A percentile compares a stretch with the other conserved stretches of the same genome.
phyloP scores from a whole-genome alignment of 1,139 yeast genomes.

The Blastobotrys indianensis region DNA sequence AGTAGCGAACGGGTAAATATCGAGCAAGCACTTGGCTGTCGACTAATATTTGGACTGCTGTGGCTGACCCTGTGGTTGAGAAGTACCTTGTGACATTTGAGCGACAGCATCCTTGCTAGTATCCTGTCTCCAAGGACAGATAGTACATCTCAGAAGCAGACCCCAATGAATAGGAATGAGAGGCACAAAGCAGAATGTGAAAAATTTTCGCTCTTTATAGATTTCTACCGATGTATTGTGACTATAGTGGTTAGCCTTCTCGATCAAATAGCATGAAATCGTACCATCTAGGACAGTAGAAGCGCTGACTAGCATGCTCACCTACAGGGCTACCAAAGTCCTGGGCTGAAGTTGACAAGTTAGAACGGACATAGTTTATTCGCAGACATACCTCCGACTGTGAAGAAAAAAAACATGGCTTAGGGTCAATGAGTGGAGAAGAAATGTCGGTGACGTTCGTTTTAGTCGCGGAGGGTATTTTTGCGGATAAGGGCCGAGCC shows the following conservation, averaged over 20 bases:
- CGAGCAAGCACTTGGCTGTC: no score
- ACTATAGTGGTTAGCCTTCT: slow-evolving; percentile 16
- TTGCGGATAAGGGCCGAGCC: neutral
- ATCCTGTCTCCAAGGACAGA: slow-evolving; percentile 44
- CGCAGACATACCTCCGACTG: slow-evolving; percentile 28
- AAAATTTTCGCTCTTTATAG: slow-evolving; percentile 40
- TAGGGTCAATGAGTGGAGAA: neutral
- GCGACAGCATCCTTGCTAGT: slow-evolving; percentile 35
- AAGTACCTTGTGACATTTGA: slow-evolving; percentile 25
- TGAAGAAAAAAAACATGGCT: slow-evolving; percentile 22
- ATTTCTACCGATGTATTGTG: slow-evolving; percentile 41
- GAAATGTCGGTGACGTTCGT: neutral
- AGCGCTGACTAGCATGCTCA: slow-evolving; percentile 25
- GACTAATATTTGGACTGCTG: no score
- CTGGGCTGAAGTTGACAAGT: slow-evolving; percentile 15
- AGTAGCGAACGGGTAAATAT: no score
- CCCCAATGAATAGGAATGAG: slow-evolving; percentile 45
- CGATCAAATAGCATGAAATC: slow-evolving; percentile 4
- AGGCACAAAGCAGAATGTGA: slow-evolving; percentile 44
- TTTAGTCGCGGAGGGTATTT: neutral
- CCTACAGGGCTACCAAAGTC: slow-evolving; percentile 25
- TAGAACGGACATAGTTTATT: neutral
- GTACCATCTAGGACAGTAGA: slow-evolving; percentile 33
- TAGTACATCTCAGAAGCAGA: slow-evolving; percentile 38
- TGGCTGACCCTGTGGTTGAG: no score